Evolutionary conservation across 208 protist species (phyloP).

Genomic region (Blechomonas ayalai): DNA sequence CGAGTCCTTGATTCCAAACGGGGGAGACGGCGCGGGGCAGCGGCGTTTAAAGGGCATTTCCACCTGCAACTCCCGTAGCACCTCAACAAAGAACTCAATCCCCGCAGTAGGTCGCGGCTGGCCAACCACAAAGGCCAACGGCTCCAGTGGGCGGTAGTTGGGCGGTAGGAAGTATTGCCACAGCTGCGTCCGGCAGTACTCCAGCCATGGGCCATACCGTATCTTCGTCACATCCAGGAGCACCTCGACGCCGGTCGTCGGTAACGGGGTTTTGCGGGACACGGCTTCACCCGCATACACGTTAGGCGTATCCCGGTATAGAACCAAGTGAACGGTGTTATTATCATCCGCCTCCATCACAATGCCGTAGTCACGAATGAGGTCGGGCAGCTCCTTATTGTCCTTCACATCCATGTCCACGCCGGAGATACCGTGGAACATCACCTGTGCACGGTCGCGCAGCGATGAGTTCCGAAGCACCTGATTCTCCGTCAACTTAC

Average conservation of each 20-base stretch:
- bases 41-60: constrained; percentile 80
- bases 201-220: constrained; percentile 74
- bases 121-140: constrained; percentile 55
- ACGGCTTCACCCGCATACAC: constrained; percentile 74
- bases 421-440: constrained; percentile 27
- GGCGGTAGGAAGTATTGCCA: constrained; percentile 74
- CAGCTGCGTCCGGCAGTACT: constrained; percentile 75
- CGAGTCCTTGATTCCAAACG: constrained; percentile 79
- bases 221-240: constrained; percentile 59
- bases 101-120: constrained; percentile 57
- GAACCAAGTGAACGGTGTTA: constrained; percentile 56
- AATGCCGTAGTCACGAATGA: constrained; percentile 73
- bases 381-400: constrained; percentile 19
- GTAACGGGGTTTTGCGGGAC: constrained; percentile 34
- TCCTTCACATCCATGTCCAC: constrained; percentile 6
- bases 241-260: constrained; percentile 68
- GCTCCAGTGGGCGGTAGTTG: constrained; percentile 59
- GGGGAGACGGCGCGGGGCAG: constrained; percentile 53
- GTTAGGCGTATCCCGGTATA: constrained; percentile 74
- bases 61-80: constrained; percentile 54
- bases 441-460: constrained; percentile 45
- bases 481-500: constrained; percentile 29
- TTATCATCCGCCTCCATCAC: constrained; percentile 62
- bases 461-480: constrained; percentile 39
- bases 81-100: constrained; percentile 75